Base-by-base conservation (phyloP, 2,329 filamentous ascomycete species). In the Talaromyces sp. region DNA sequence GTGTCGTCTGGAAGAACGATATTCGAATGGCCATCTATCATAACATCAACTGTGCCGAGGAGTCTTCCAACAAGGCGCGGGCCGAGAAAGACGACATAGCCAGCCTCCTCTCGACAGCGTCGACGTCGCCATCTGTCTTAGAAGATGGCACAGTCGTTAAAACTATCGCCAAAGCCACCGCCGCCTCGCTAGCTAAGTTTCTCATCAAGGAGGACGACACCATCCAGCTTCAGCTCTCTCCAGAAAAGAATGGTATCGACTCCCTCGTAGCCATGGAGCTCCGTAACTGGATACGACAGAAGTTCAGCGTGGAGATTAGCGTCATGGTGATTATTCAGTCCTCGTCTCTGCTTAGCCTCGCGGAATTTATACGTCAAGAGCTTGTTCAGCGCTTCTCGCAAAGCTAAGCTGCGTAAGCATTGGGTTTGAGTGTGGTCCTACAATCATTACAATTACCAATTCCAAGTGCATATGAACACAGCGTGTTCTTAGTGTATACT, bases 311-410 rank as follows among this genome's bases (percentile, higher is more conserved):
- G 8, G 65, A 68, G 1, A 60, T 67, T 23, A 66, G 69, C 85
- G 79, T 73, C 89, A 58, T 79, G 89, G 73, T 90, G 87, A 77
- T 87, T 53, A 28, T 53, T 30, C 50, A 53, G 50, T 53, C 50
- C 5, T 90, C 50, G 12, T 53, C 50, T 30, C 50, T 53, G 23
- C n/a, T 6, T 28, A 30, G 50, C 27, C 50, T 53, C n/a, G 50
- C 50, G 16, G 50, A 53, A 4, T 14, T 30, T 18, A 53, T 53
- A 27, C 50, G 50, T 27, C 50, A 53, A 14, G 50, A 53, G 12
- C 30, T 53, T 12, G 14, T 53, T 28, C 50, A 53, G 27, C 50
- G 50, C 50, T 53, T 53, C 50, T 53, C 50, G 27, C 50, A 53
- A 53, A 53, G 50, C n/a, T 53, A 30, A 53, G 27, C 50, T 28